phyloP scores from a whole-genome alignment of 2,329 filamentous ascomycete species.

The Colletotrichum eleusines region DNA sequence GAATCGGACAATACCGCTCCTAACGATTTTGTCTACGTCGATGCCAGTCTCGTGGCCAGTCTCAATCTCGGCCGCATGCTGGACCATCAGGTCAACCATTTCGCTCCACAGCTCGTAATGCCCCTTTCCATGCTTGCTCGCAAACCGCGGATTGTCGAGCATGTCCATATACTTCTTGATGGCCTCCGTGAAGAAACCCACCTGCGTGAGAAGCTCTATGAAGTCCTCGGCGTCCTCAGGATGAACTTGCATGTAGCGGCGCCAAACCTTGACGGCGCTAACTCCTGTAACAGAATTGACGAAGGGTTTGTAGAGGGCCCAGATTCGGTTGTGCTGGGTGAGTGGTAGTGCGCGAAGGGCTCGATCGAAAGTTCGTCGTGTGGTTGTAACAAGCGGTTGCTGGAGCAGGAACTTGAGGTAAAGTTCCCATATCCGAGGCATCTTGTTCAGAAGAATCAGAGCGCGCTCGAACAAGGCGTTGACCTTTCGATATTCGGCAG shows the following conservation, averaged over 20 bases:
- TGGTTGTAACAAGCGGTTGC: slow-evolving; percentile 91
- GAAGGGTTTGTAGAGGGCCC: slow-evolving; percentile 91
- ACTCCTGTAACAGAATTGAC: slow-evolving; percentile 90
- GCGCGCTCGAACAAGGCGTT: slow-evolving; percentile 95
- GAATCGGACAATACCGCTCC: slow-evolving; percentile 91
- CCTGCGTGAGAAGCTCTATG: slow-evolving; percentile 86
- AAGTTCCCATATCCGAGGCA: slow-evolving; percentile 99
- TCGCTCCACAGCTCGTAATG: slow-evolving; percentile 98
- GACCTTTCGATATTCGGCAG: slow-evolving; percentile 89
- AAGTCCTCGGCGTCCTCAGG: slow-evolving; percentile 96
- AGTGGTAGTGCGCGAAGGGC: slow-evolving; percentile 91
- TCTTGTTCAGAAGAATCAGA: slow-evolving; percentile 95
- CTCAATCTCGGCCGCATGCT: slow-evolving; percentile 87
- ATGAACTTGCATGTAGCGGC: slow-evolving; percentile 96
- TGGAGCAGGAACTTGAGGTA: slow-evolving; percentile 91
- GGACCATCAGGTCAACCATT: slow-evolving; percentile 94
- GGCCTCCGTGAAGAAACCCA: slow-evolving; percentile 89
- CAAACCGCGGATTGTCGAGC: slow-evolving; percentile 89
- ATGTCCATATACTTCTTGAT: slow-evolving; percentile 92
- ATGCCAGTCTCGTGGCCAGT: slow-evolving; percentile 85
- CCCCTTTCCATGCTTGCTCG: slow-evolving; percentile 93
- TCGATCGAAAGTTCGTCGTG: slow-evolving; percentile 89
- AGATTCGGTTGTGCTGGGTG: slow-evolving; percentile 95
- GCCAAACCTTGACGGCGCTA: slow-evolving; percentile 93
- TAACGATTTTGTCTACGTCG: slow-evolving; percentile 90